A percentile compares a stretch with the other conserved stretches of the same genome.
These are phyloP conservation scores for Eucalyptus pauciflora DNA, from an alignment of 345 rosid genomes.

Conservation along the genomic window DNA sequence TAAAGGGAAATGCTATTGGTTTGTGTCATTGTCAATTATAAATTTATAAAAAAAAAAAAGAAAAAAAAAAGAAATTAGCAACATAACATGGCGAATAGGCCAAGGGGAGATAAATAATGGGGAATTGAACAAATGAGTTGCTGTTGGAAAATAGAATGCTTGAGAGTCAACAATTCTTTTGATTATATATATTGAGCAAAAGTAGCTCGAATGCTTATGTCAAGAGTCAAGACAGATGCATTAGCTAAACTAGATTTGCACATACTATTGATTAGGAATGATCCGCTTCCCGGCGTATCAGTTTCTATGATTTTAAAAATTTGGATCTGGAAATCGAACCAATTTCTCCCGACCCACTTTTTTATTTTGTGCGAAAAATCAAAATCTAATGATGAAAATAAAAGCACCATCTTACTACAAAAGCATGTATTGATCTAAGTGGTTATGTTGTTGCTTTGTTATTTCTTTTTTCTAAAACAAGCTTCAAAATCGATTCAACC, in stretches of 20 bases:
- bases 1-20: too few species aligned
- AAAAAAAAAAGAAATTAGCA: not conserved
- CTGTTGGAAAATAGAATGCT: not conserved
- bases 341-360: too few species aligned
- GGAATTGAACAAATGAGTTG: not conserved
- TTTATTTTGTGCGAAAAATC: too few species aligned
- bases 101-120: not conserved
- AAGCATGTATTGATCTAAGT: too few species aligned
- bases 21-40: too few species aligned
- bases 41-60: too few species aligned
- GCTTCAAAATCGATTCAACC: not conserved
- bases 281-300: not conserved
- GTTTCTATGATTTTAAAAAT: too few species aligned
- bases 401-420: not conserved
- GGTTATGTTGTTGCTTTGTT: not conserved
- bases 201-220: too few species aligned
- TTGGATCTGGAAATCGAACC: too few species aligned
- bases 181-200: too few species aligned
- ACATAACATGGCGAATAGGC: not conserved
- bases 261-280: not conserved
- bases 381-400: too few species aligned
- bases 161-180: not conserved
- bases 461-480: not conserved
- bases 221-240: not conserved
- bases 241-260: not conserved